Evolutionary conservation across 805 yeast species (phyloP), one percentile per base, ranked within the genome.

Genomic region (Cyberlindnera americana): DNA sequence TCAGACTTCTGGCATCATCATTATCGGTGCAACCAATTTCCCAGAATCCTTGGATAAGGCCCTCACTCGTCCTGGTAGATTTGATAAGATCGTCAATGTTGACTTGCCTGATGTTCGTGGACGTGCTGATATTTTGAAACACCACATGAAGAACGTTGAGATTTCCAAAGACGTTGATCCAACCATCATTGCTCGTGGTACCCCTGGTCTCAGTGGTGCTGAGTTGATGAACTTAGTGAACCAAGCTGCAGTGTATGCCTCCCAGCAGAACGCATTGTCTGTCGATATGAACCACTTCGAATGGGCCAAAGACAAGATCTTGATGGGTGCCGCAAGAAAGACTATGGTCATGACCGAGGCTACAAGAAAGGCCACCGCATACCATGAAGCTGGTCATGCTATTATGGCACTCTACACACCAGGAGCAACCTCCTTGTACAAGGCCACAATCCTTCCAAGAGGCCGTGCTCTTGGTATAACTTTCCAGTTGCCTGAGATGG

Each of bases 331-430:
- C 26, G 99, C 95, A 53, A 84, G 95, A 62, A 87, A 86, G 66
- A 86, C 96, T 19, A 91, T 91, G 98, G 97, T 93, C 28, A 77
- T 93, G 70, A 90, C 99, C 21, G 97, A 93, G 61, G 96, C 91
- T 46, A 77, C 95, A 0, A 78, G 97, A 63, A 79, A 77, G 53
- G 89, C 91, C 49, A 93, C 99, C 14, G 99, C 99, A 2, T 93
- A 81, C 63, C 99, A 93, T 66, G 99, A 93, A 68, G 99, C 99
- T 15, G 99, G 99, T 4, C 99, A 93, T 66, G 99, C 99, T 5
- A 87, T 93, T 42, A 89, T 91, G 85, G 98, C 99, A 10, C 75
- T 93, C 78, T 93, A 75, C 62, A 87, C 96, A 5, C 81, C 82
- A 13, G 96, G 95, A 15, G 97, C 99, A 4, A 89, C 96, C 3